Percentiles rank a stretch among this genome's conserved stretches.
These are phyloP conservation scores for Pythium dissimile DNA, from an alignment of 352 stramenopile species.

Conservation along the genomic window DNA sequence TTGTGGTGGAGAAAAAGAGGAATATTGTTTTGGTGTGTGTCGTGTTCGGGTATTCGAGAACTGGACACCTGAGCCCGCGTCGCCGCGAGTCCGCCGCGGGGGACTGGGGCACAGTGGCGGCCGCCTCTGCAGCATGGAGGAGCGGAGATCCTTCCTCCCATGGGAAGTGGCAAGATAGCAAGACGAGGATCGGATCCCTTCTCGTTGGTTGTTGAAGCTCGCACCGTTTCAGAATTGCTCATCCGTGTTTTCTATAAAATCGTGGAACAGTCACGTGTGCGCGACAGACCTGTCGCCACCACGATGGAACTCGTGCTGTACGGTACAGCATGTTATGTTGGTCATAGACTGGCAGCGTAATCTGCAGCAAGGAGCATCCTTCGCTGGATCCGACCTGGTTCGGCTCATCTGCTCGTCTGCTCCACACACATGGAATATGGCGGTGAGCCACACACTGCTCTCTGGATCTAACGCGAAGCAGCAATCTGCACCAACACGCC, in stretches of 20 bases:
- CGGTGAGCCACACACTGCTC: constrained; percentile 1
- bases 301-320: background rate
- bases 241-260: constrained; percentile 6
- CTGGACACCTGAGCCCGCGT: background rate
- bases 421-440: background rate
- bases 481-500: background rate
- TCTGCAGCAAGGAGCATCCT: too few species aligned
- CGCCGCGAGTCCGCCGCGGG: background rate
- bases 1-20: background rate
- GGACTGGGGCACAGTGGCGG: too few species aligned
- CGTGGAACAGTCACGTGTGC: background rate
- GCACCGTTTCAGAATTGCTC: background rate
- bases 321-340: too few species aligned
- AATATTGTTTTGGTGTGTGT: background rate
- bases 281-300: constrained; percentile 6
- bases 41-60: constrained; percentile 15
- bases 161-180: constrained; percentile 16
- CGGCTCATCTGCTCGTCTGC: constrained; percentile 5
- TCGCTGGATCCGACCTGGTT: too few species aligned
- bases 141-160: constrained; percentile 13
- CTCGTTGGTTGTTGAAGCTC: constrained; percentile 6
- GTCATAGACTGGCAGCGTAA: too few species aligned
- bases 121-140: background rate
- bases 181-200: constrained; percentile 1
- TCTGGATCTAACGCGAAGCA: background rate